Base-by-base conservation (phyloP, 2,329 filamentous ascomycete species). In the Alternaria solani region DNA sequence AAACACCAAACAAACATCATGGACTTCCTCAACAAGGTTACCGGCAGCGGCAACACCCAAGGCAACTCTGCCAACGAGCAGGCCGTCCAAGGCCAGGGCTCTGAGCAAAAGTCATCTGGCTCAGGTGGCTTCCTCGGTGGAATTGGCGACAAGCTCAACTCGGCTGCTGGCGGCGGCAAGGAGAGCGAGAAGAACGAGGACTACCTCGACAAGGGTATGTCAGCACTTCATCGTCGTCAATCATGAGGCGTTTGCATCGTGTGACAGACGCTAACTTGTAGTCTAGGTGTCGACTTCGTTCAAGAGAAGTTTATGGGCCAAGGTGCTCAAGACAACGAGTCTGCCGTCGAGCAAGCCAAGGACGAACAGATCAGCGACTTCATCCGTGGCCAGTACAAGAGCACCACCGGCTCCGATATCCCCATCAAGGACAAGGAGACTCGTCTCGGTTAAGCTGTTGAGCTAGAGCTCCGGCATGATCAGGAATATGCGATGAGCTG, bases 151-250 rank as follows among this genome's bases (percentile, higher is more conserved):
- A 92, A 91, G 82, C 53, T 94, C 61, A 92, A 94, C 82, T 75
- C 80, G 59, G 83, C 88, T 66, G 90, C 89, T 20, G 92, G 92
- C 36, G 92, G 92, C 54, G 92, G 92, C 38, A 80, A 80, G 34
- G 82, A 91, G 78, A 88, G 89, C 75, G 92, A 94, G 85, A 89
- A 92, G 86, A 91, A 93, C 69, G 91, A 95, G 79, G 91, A 94
- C 73, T 81, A 78, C n/a, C 86, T 95, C 53, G 92, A 95, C 81
- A 95, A 95, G 82, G 89, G 91, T 92, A 76, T 51, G 64, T 65
- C 16, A 23, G 26, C 8, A 8, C 23, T 30, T 12, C 0, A 12
- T 8, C 9, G 12, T 25, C 41, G 3, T 36, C n/a, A 42, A 41
- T 51, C 18, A 36, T 32, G 43, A 59, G 51, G 43, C 7, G 30